Evolutionary conservation across 2,329 filamentous ascomycete species (phyloP).

Genomic region (Colletotrichum theobromicola): DNA sequence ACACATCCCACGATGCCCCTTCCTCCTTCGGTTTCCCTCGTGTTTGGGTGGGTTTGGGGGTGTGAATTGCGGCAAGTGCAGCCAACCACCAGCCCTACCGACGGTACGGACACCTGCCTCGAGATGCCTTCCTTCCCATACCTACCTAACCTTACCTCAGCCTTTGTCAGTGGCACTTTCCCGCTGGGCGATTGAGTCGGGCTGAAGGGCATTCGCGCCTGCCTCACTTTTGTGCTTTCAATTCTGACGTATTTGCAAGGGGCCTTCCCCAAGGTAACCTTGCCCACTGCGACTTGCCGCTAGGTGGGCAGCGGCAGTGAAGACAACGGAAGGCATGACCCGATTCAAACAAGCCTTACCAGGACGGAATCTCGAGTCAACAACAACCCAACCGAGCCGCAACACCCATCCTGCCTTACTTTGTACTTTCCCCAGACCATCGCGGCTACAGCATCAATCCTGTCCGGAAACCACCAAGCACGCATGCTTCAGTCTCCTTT

Average conservation of each 20-base stretch:
- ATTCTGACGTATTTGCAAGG: background rate
- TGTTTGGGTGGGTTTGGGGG: background rate
- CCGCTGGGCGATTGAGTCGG: background rate
- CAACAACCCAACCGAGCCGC: background rate
- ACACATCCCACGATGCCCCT: slow-evolving; percentile 21
- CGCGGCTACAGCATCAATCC: background rate
- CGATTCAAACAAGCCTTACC: background rate
- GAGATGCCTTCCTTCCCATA: background rate
- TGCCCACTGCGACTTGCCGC: background rate
- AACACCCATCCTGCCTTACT: background rate
- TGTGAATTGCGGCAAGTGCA: background rate
- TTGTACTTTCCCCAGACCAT: too few relatives aligned
- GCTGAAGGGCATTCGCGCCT: background rate
- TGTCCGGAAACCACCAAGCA: background rate
- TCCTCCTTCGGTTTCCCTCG: slow-evolving; percentile 9
- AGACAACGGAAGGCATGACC: background rate
- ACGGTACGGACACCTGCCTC: background rate
- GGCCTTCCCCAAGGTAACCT: background rate
- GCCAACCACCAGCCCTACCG: background rate
- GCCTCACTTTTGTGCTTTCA: background rate
- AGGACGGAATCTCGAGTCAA: background rate
- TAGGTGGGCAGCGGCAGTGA: background rate
- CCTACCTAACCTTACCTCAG: background rate
- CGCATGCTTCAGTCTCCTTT: background rate
- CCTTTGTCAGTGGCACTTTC: background rate